Conservation (phyloP, 1,139 yeast genomes). For the Nakaseomyces bracarensis region DNA sequence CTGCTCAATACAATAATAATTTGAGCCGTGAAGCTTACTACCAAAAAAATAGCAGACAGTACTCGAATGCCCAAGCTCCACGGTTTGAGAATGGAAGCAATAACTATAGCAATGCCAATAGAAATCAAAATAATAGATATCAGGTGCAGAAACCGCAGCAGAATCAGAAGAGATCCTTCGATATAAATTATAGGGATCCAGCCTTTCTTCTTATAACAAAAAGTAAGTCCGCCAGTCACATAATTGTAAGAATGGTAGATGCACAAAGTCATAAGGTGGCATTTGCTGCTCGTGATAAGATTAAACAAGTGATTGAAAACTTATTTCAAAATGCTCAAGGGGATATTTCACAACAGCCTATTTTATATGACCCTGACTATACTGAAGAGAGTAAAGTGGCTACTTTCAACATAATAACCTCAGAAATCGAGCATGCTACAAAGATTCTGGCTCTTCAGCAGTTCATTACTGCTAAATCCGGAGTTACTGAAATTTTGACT, state of each 20-base stretch:
- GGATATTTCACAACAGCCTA: not conserved
- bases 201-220: not conserved
- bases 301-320: not conserved
- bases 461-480: not conserved
- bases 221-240: constrained; percentile 2
- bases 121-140: not conserved
- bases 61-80: not conserved
- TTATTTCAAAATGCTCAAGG: not conserved
- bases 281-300: not conserved
- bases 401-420: not conserved
- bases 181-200: constrained; percentile 2
- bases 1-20: constrained; percentile 5
- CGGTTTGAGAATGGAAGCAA: not conserved
- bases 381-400: not conserved
- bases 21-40: constrained; percentile 4
- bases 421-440: not conserved
- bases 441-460: not conserved
- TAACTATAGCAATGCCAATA: not conserved
- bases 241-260: not conserved
- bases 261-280: not conserved
- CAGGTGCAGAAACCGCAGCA: constrained; percentile 1
- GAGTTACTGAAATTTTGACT: not conserved
- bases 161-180: not conserved
- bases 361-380: not conserved
- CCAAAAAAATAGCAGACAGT: not conserved